Evolutionary conservation across 805 yeast genomes (phyloP), one percentile per base, ranked within the genome.

Genomic region (Zygoascus bituminiphila): DNA sequence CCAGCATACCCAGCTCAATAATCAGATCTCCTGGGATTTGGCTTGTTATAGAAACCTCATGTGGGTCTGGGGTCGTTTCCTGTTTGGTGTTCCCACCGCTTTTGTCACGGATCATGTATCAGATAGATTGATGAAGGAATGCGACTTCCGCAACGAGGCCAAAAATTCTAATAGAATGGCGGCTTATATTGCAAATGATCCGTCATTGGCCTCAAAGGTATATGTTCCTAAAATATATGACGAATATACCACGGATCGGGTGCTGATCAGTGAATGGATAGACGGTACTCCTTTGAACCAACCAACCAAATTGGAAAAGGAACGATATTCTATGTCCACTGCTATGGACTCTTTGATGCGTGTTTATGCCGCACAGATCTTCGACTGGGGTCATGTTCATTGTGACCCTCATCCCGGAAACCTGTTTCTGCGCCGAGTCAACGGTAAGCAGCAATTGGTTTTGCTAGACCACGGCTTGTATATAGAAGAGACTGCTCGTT

Each of bases 351-450:
- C 71, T 50, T 75, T 81, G 54, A 65, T 79, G 42, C 65, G 66
- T 43, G 68, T 78, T 17, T 76, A 75, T 54, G 76, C 79, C 20
- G 70, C 73, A 51, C 85, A 79, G 64, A 76, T 81, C 15, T 83
- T 81, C 61, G 64, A 70, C 25, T 82, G 82, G 75, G 88, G 87
- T 5, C 68, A 76, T 26, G 78, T 82, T 15, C 88, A 82, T 60
- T 76, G 85, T 46, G 89, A 82, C 59, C 86, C 91, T 10, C 94
- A 84, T 57, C 93, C 93, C 1, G 94, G 94, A 5, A 85, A 84
- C 60, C 63, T 85, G 54, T 60, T 85, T 48, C 77, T 80, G 3
- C 66, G 88, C 35, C 54, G 58, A 35, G 44, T 43, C n/a, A 44
- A 48, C 8, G 41, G 38, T 12, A 49, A 51, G n/a, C 39, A 45